phyloP scores from a whole-genome alignment of 192 early-diverging fungal species.

The Coemansia javaensis region DNA sequence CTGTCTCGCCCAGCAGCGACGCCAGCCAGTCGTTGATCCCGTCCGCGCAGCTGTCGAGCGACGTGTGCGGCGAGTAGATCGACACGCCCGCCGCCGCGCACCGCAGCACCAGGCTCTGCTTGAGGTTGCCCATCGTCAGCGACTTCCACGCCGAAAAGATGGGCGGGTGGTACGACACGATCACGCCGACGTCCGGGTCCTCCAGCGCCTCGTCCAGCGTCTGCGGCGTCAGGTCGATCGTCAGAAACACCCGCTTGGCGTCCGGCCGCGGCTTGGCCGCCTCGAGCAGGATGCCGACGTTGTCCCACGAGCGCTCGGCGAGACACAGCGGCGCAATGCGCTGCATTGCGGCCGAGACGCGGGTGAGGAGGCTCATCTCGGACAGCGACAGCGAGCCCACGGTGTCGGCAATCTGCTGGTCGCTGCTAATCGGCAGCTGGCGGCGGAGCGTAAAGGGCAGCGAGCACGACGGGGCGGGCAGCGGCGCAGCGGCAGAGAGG shows the following conservation, averaged over 20 bases:
- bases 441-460: constrained; percentile 43
- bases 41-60: constrained; percentile 70
- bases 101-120: constrained; percentile 74
- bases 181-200: constrained; percentile 74
- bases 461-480: not conserved
- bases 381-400: constrained; percentile 15
- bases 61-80: constrained; percentile 88
- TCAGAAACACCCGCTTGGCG: constrained; percentile 76
- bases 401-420: constrained; percentile 9
- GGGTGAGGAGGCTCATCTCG: constrained; percentile 34
- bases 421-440: constrained; percentile 8
- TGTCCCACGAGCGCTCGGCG: constrained; percentile 83
- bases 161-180: constrained; percentile 92
- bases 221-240: constrained; percentile 82
- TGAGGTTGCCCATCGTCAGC: constrained; percentile 66
- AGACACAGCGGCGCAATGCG: constrained; percentile 79
- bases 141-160: constrained; percentile 82
- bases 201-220: constrained; percentile 71
- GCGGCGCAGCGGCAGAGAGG: constrained; percentile 3
- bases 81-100: constrained; percentile 82
- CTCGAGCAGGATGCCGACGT: constrained; percentile 84
- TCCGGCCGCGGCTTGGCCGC: constrained; percentile 71
- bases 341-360: constrained; percentile 62
- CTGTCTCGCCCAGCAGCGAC: constrained; percentile 33
- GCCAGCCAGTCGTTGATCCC: constrained; percentile 94